Evolutionary conservation across 768 basidiomycete genomes (phyloP).

Genomic region (Dentipellis sp.): DNA sequence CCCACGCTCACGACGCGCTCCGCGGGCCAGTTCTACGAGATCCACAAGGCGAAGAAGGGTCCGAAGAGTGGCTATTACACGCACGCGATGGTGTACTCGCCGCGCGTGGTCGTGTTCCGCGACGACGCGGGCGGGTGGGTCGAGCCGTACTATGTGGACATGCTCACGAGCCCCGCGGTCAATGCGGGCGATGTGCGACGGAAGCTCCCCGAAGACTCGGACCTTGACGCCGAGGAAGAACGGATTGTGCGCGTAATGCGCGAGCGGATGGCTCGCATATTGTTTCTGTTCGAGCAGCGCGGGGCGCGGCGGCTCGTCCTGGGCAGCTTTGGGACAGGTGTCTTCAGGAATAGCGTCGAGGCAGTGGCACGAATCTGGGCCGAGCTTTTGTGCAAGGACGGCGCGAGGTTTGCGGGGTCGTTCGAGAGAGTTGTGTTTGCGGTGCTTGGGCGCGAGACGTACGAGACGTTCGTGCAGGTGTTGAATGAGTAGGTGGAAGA

Average conservation of each 20-base stretch:
- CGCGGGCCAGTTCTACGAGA: conserved; percentile 51
- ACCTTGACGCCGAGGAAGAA: conserved; percentile 12
- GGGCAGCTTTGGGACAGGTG: conserved; percentile 74
- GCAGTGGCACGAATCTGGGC: conserved; percentile 57
- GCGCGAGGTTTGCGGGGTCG: conserved; percentile 43
- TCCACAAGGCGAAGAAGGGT: conserved; percentile 38
- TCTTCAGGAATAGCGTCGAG: conserved; percentile 55
- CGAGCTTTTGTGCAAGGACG: conserved; percentile 40
- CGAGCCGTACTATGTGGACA: conserved; percentile 49
- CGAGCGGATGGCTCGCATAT: conserved; percentile 61
- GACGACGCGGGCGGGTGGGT: conserved; percentile 51
- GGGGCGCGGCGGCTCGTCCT: conserved; percentile 53
- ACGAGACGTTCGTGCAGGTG: conserved; percentile 28
- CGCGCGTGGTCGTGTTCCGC: conserved; percentile 51
- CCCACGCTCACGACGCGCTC: conserved; percentile 45
- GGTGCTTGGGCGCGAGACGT: conserved; percentile 45
- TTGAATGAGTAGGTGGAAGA: no score
- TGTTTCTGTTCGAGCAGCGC: conserved; percentile 55
- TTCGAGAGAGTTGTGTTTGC: conserved; percentile 65
- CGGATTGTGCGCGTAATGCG: conserved; percentile 49
- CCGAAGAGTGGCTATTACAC: conserved; percentile 52
- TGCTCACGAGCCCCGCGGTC: conserved; percentile 68
- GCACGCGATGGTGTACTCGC: conserved; percentile 74
- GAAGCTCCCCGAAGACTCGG: conserved; percentile 5
- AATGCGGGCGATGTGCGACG: conserved; percentile 49